These are phyloP conservation scores for Coniochaeta sp. DNA, from an alignment of 2,329 filamentous ascomycete species.

Conservation along the genomic window DNA sequence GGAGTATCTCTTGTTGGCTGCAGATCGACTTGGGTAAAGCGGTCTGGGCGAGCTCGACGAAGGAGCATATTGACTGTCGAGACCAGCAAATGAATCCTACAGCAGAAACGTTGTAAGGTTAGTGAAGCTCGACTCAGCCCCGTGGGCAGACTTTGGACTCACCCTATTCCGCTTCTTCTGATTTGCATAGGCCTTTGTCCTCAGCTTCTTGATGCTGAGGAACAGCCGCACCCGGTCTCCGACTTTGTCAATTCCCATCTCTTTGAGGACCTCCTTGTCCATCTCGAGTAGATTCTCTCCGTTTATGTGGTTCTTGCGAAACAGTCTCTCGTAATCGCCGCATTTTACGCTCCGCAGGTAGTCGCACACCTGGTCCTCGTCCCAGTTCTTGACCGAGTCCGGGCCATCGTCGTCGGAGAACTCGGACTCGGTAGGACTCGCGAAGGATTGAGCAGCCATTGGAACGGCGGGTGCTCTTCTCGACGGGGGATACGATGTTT, in stretches of 20 bases:
- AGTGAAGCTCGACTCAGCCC: conserved; percentile 6
- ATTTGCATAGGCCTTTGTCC: conserved; percentile 68
- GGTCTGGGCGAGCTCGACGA: conserved; percentile 60
- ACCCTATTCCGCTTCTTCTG: conserved; percentile 83
- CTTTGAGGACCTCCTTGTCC: conserved; percentile 91
- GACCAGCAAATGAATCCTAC: conserved; percentile 75
- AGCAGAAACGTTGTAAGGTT: conserved; percentile 1
- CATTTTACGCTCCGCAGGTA: conserved; percentile 90
- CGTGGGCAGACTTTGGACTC: conserved; percentile 22
- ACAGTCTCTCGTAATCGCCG: conserved; percentile 85
- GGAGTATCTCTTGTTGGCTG: conserved; percentile 57
- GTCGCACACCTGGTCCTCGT: conserved; percentile 83
- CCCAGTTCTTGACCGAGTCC: conserved; percentile 76
- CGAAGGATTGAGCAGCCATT: conserved; percentile 49
- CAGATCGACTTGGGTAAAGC: conserved; percentile 43
- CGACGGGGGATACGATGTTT: conserved; percentile 41
- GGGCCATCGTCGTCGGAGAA: conserved; percentile 78
- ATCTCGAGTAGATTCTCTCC: conserved; percentile 95
- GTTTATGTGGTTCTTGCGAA: conserved; percentile 91
- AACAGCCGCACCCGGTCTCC: conserved; percentile 91
- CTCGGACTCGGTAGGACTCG: conserved; percentile 85
- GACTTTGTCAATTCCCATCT: conserved; percentile 97
- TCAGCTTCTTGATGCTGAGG: conserved; percentile 73
- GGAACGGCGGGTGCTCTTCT: conserved; percentile 44
- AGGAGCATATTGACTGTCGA: conserved; percentile 59